Conservation (phyloP, 371 early-diverging fungal genomes). For the Blakeslea trispora region DNA sequence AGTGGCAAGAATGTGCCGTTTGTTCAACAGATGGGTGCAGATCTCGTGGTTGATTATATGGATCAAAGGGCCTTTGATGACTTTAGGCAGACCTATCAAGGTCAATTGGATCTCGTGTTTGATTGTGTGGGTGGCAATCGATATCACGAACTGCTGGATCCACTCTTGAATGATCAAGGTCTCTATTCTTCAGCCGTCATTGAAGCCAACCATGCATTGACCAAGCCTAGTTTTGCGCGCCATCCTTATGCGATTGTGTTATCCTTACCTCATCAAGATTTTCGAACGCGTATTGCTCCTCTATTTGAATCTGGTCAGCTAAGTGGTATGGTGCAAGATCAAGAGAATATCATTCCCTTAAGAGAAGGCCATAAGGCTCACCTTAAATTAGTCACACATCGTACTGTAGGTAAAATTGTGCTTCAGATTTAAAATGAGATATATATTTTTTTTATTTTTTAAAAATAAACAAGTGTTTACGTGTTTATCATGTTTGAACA, state of each 20-base stretch:
- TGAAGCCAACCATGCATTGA: too few relatives aligned
- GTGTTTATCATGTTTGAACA: too few relatives aligned
- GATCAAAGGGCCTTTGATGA: constrained; percentile 25
- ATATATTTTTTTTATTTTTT: not conserved
- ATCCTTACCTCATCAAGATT: not conserved
- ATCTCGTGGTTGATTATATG: constrained; percentile 59
- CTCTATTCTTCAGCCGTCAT: constrained; percentile 42
- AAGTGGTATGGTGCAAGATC: not conserved
- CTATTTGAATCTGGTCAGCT: constrained; percentile 5
- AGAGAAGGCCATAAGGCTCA: constrained; percentile 45
- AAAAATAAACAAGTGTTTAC: too few relatives aligned
- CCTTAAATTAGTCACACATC: constrained; percentile 33
- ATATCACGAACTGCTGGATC: constrained; percentile 31
- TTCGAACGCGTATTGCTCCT: not conserved
- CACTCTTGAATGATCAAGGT: constrained; percentile 29
- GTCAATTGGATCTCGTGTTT: constrained; percentile 38
- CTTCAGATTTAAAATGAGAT: not conserved
- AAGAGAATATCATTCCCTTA: constrained; percentile 20
- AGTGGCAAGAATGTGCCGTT: constrained; percentile 49
- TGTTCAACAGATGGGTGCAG: constrained; percentile 55
- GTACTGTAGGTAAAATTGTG: constrained; percentile 53
- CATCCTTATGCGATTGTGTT: not conserved
- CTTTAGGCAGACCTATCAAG: constrained; percentile 7
- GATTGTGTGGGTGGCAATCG: constrained; percentile 53
- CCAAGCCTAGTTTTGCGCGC: not conserved